Conservation (phyloP, 306 rosid genomes). For the Herpetospermum pedunculosum region DNA sequence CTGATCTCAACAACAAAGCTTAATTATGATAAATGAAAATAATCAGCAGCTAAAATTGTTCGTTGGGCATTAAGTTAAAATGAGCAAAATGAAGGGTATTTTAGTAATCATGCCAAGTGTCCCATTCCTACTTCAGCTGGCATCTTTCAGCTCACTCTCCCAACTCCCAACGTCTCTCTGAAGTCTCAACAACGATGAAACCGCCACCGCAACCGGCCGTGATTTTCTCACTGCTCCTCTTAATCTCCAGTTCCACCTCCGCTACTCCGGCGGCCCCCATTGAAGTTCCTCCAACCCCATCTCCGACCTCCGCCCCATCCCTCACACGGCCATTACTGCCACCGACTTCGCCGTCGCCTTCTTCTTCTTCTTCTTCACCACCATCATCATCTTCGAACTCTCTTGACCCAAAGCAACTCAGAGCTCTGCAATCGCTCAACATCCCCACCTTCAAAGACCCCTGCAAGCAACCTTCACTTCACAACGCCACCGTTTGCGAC, state of each 20-base stretch:
- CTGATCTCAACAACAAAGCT: neutral
- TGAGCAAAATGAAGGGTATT: neutral
- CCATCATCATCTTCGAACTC: slow-evolving; percentile 12
- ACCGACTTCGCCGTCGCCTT: neutral
- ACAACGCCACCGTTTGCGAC: slow-evolving; percentile 66
- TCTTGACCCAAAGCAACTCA: slow-evolving; percentile 78
- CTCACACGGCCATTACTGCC: neutral
- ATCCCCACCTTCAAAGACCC: slow-evolving; percentile 78
- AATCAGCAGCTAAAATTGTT: neutral
- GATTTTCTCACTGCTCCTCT: slow-evolving; percentile 5
- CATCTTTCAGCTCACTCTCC: neutral
- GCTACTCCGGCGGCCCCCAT: slow-evolving; percentile 7
- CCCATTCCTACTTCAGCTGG: neutral
- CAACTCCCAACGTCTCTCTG: slow-evolving; percentile 2
- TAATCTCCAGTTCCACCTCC: slow-evolving; percentile 12
- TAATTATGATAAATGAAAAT: neutral
- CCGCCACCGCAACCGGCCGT: neutral
- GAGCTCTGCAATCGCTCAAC: slow-evolving; percentile 74
- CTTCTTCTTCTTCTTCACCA: neutral
- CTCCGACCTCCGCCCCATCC: slow-evolving; percentile 3
- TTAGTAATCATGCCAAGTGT: neutral
- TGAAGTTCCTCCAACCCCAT: slow-evolving; percentile 1
- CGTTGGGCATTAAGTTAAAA: neutral
- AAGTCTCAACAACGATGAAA: slow-evolving; percentile 4
- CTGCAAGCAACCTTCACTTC: slow-evolving; percentile 41